phyloP scores from a whole-genome alignment of 2,329 filamentous ascomycete genomes.

The Cytospora piceicola region DNA sequence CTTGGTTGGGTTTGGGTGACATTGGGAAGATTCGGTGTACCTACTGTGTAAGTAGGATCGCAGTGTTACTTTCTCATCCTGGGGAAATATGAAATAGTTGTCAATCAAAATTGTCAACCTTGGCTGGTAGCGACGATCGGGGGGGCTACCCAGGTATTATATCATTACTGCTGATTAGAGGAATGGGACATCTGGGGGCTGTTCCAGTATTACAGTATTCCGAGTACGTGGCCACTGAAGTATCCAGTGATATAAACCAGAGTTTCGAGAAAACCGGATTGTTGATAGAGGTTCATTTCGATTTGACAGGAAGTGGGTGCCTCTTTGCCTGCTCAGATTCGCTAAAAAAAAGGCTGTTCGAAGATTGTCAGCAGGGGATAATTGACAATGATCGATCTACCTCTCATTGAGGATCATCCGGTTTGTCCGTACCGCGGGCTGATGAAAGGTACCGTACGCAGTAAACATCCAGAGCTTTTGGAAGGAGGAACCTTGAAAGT shows the following conservation, averaged over 20 bases:
- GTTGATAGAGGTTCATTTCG: not conserved
- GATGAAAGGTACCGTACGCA: not conserved
- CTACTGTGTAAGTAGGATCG: not conserved
- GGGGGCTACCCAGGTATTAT: no score
- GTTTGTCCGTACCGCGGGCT: not conserved
- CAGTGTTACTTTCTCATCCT: not conserved
- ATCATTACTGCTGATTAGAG: not conserved
- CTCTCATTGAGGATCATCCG: not conserved
- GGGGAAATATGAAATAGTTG: not conserved
- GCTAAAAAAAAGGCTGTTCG: no score
- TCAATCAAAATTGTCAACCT: not conserved
- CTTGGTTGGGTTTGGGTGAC: not conserved
- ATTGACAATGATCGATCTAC: not conserved
- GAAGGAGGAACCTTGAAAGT: not conserved
- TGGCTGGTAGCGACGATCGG: not conserved
- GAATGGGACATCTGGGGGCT: no score
- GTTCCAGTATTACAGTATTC: no score
- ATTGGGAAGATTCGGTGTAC: not conserved
- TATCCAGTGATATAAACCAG: not conserved
- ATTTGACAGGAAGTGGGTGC: no score
- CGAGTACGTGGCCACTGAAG: no score
- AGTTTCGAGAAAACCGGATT: not conserved
- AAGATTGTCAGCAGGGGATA: no score
- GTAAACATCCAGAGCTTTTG: not conserved
- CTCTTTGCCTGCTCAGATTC: not conserved